Evolutionary conservation across 495 filamentous ascomycete species (phyloP).

Genomic region (Pseudevernia furfuracea): DNA sequence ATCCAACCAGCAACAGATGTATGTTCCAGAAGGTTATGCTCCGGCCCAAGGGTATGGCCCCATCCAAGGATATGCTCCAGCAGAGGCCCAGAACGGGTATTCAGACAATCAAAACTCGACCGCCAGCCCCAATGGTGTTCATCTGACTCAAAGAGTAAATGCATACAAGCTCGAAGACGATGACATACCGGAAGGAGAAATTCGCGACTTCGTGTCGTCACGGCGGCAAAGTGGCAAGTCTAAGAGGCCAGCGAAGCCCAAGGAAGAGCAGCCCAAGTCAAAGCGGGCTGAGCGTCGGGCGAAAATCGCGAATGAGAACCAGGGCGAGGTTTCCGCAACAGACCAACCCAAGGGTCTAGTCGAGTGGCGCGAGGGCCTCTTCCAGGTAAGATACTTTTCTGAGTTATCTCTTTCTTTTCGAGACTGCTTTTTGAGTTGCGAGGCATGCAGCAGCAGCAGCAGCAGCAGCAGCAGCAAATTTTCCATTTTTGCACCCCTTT

Average conservation of each 20-base stretch:
- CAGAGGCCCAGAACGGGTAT: neutral
- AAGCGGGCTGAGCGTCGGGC: neutral
- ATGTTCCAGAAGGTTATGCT: neutral
- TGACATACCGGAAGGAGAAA: neutral
- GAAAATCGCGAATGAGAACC: neutral
- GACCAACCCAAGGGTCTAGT: constrained; percentile 6
- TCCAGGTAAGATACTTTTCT: too few species aligned
- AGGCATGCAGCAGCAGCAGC: too few species aligned
- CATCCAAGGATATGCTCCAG: neutral
- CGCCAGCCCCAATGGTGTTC: neutral
- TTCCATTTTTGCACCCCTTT: too few species aligned
- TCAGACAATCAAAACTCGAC: neutral
- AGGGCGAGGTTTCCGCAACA: neutral
- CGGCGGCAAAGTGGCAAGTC: neutral
- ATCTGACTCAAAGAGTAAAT: neutral
- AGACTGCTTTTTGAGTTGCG: too few species aligned
- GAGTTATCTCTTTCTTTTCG: too few species aligned
- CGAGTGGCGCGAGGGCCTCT: neutral
- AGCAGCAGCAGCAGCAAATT: too few species aligned
- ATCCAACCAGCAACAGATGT: neutral
- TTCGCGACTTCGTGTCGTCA: neutral
- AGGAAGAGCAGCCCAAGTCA: neutral
- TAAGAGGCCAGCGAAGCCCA: neutral
- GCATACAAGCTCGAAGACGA: neutral
- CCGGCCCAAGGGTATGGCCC: too few species aligned